Conservation (phyloP, 169 alveolate species). For the Theileria orientalis region DNA sequence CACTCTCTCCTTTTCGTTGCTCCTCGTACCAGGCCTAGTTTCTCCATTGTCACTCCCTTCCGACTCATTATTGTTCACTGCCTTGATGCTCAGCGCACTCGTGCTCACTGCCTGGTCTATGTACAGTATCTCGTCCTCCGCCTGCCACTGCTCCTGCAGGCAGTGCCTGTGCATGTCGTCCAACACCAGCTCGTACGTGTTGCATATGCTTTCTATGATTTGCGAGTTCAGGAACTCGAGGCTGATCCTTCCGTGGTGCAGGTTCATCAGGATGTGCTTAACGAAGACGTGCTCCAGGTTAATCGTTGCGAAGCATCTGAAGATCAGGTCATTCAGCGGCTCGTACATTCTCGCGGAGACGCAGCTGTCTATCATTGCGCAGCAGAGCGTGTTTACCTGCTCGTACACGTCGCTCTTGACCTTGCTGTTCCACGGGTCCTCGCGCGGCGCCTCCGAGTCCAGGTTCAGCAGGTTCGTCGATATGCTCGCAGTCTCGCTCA, state of each 20-base stretch:
- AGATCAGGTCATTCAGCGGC: slow-evolving; percentile 38
- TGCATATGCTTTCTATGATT: slow-evolving; percentile 40
- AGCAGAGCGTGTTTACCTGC: slow-evolving; percentile 47
- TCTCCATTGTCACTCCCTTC: neutral
- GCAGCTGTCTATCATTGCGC: slow-evolving; percentile 55
- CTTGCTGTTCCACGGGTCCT: slow-evolving; percentile 42
- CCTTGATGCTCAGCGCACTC: neutral
- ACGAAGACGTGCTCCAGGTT: slow-evolving; percentile 40
- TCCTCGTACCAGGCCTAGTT: too few relatives aligned
- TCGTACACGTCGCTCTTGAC: slow-evolving; percentile 44
- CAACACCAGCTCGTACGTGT: slow-evolving; percentile 30
- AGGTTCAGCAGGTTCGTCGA: slow-evolving; percentile 14
- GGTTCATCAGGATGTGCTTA: slow-evolving; percentile 40
- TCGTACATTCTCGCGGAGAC: slow-evolving; percentile 34
- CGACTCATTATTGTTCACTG: neutral
- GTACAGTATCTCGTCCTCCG: slow-evolving; percentile 30
- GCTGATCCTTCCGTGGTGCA: slow-evolving; percentile 22
- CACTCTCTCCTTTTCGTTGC: neutral
- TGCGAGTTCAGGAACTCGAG: slow-evolving; percentile 29
- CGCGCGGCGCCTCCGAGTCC: slow-evolving; percentile 2
- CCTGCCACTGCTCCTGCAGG: neutral
- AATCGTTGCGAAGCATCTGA: slow-evolving; percentile 52
- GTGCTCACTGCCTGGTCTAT: neutral
- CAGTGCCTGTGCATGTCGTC: slow-evolving; percentile 11
- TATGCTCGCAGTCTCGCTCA: slow-evolving; percentile 16